Evolutionary conservation across 177 flowering plant genomes (phyloP).

Genomic region (Vitis hybrid): DNA sequence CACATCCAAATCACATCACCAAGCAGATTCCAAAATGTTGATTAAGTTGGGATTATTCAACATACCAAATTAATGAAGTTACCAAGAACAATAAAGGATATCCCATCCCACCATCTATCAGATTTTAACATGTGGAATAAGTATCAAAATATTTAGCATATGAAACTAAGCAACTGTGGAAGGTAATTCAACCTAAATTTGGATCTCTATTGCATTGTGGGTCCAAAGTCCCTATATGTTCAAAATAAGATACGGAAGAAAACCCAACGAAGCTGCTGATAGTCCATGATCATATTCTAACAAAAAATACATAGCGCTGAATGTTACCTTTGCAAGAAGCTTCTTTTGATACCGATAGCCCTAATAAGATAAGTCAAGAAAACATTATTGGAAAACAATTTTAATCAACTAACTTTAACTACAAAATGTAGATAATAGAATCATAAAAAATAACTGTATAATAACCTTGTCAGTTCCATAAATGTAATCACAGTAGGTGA

Average conservation of each 20-base stretch:
- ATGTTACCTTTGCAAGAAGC: slow-evolving; percentile 51
- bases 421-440: neutral
- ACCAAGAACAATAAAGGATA: neutral
- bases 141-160: neutral
- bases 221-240: neutral
- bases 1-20: too few species aligned
- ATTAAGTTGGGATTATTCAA: too few species aligned
- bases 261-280: neutral
- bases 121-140: neutral
- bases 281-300: neutral
- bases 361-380: slow-evolving; percentile 30
- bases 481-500: slow-evolving; percentile 92
- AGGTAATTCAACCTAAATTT: neutral
- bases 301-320: too few species aligned
- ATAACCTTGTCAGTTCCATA: slow-evolving; percentile 93
- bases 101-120: neutral
- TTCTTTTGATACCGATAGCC: slow-evolving; percentile 83
- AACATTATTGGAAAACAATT: slow-evolving; percentile 8
- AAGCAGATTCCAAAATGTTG: too few species aligned
- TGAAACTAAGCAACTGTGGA: neutral
- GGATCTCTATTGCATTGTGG: neutral
- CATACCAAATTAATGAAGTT: neutral
- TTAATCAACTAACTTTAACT: neutral
- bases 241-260: neutral
- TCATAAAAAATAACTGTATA: neutral